These are phyloP conservation scores for Uronychia binucleata DNA, from an alignment of 73 alveolate species.

Conservation along the genomic window DNA sequence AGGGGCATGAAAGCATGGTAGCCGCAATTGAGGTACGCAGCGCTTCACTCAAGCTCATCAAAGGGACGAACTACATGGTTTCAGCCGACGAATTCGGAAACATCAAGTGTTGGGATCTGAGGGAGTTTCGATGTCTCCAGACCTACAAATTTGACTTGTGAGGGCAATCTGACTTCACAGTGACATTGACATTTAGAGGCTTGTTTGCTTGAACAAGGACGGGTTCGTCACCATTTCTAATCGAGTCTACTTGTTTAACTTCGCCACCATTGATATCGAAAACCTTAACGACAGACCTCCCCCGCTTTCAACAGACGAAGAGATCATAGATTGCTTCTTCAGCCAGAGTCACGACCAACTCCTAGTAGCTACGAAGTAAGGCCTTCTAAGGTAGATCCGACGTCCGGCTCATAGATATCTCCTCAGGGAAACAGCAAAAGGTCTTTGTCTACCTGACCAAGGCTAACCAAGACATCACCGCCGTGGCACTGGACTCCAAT, in stretches of 20 bases:
- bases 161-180: too few relatives aligned
- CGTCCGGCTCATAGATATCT: slow-evolving; percentile 18
- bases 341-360: slow-evolving; percentile 6
- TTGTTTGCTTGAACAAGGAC: slow-evolving; percentile 21
- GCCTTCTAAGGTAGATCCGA: too few relatives aligned
- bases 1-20: slow-evolving; percentile 55
- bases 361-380: slow-evolving; percentile 25
- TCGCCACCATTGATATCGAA: slow-evolving; percentile 30
- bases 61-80: slow-evolving; percentile 32
- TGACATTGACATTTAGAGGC: slow-evolving; percentile 19
- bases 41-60: too few relatives aligned
- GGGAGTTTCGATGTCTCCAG: slow-evolving; percentile 16
- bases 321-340: slow-evolving; percentile 17
- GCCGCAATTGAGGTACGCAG: slow-evolving; percentile 40
- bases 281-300: background rate
- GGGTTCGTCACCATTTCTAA: slow-evolving; percentile 39
- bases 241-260: slow-evolving; percentile 35
- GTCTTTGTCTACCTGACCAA: slow-evolving; percentile 24
- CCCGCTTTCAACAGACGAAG: background rate
- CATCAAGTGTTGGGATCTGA: slow-evolving; percentile 45
- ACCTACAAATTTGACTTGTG: slow-evolving; percentile 43
- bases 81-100: slow-evolving; percentile 54
- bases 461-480: background rate
- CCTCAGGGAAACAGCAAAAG: slow-evolving; percentile 29
- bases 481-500: background rate